Percentiles rank a stretch among this genome's conserved stretches.
Conservation (phyloP, 257 asterid genomes). For the Petunia secreta region DNA sequence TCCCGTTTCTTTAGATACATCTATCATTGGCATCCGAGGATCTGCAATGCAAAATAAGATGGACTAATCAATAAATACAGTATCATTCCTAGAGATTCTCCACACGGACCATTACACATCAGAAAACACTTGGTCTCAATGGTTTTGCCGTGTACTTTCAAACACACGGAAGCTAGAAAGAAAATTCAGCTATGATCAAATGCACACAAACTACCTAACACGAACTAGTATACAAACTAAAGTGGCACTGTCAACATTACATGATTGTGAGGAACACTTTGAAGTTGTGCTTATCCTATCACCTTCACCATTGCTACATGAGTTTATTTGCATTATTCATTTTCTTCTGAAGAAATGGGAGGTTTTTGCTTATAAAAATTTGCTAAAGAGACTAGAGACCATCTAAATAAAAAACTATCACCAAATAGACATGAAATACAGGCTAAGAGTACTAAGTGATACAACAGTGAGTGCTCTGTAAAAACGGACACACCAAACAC, state of each 20-base stretch:
- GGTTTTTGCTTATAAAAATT: not conserved
- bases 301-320: conserved; percentile 9
- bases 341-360: not conserved
- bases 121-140: not conserved
- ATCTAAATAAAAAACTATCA: not conserved
- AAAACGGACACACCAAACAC: too few relatives aligned
- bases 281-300: not conserved
- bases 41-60: conserved; percentile 25
- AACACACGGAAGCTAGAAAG: conserved; percentile 10
- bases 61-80: conserved; percentile 9
- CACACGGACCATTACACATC: not conserved
- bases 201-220: not conserved
- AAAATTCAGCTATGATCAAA: not conserved
- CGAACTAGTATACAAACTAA: not conserved
- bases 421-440: not conserved
- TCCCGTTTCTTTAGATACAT: conserved; percentile 43
- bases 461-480: not conserved
- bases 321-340: not conserved
- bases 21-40: conserved; percentile 32
- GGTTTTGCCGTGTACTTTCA: not conserved
- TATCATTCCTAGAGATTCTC: conserved; percentile 20
- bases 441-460: not conserved
- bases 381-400: not conserved
- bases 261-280: too few relatives aligned
- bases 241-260: not conserved